Evolutionary conservation across 169 alveolate genomes (phyloP), one percentile per base, ranked within the genome.

Genomic region (Cryptosporidium muris): DNA sequence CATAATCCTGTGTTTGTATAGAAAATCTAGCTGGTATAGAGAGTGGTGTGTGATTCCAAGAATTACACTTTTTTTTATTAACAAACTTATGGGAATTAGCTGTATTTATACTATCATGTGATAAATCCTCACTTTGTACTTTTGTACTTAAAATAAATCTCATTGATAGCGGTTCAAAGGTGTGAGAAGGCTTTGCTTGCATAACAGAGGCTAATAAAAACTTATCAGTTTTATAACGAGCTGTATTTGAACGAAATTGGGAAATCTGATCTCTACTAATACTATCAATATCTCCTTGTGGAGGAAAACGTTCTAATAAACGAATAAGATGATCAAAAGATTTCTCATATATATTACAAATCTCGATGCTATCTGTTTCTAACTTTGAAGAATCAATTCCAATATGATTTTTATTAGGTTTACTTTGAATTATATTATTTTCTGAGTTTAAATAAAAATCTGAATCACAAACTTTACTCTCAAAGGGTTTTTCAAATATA

Each of bases 1-100:
- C 82, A 36, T 52, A 52, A n/a, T 67, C 82, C 4, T 45, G 65
- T 65, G 54, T 67, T 54, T 67, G 82, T 52, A 67, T 67, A 9
- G 82, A 52, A 67, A 67, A 67, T n/a, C 66, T 54, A 7, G 51
- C 54, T 2, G 54, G 34, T 53, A 52, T 67, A 11, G 58, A 51
- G 53, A 38, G 51, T 8, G 42, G 40, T 9, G 36, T 48, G 0
- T 42, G 58, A 51, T 38, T 51, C n/a, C 43, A 16, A 4, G 58
- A 2, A 25, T 52, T 11, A 2, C 2, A n/a, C 25, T 48, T 42
- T 8, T 49, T 65, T 49, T 65, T 65, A 4, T 8, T 7, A 9
- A 9, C 2, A 43, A 43, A 43, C 43, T 64, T 34, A 14, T 65
- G 45, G 25, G 47, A 48, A 48, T 25, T 11, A 9, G 7, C 37